Conservation (phyloP, 768 basidiomycete species). For the Hygrocybe coccinea region DNA sequence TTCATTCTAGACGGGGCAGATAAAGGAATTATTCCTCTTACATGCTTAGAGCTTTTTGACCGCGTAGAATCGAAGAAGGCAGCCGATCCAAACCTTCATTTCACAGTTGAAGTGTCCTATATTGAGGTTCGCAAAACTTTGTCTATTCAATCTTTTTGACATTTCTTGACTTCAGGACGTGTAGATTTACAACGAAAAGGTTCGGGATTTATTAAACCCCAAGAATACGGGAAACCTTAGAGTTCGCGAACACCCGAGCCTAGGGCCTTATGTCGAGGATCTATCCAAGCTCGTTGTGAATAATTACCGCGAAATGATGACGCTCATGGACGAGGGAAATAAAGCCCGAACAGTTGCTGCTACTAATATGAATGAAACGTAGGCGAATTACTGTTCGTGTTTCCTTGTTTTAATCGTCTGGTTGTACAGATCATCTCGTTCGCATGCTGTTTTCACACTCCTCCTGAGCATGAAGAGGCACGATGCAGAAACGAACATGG, state of each 20-base stretch:
- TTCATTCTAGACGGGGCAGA: conserved; percentile 70
- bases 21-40: conserved; percentile 96
- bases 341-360: conserved; percentile 98
- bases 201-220: conserved; percentile 94
- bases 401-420: background rate
- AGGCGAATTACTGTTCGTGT: conserved; percentile 26
- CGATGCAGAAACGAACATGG: conserved; percentile 78
- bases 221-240: conserved; percentile 94
- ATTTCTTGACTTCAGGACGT: background rate
- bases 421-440: conserved; percentile 74
- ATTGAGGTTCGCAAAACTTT: conserved; percentile 61
- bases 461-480: conserved; percentile 88
- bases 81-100: conserved; percentile 63
- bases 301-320: conserved; percentile 96
- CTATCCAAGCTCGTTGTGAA: conserved; percentile 88
- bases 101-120: conserved; percentile 97
- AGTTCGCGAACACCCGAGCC: conserved; percentile 93
- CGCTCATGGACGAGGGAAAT: conserved; percentile 99
- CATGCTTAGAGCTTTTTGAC: conserved; percentile 87
- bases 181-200: conserved; percentile 96
- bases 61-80: conserved; percentile 66
- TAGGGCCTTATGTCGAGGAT: conserved; percentile 98
- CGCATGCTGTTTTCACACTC: conserved; percentile 96
- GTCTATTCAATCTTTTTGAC: background rate
- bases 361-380: conserved; percentile 99